Base-by-base conservation (phyloP, 768 basidiomycete species). In the Lactarius psammicola region DNA sequence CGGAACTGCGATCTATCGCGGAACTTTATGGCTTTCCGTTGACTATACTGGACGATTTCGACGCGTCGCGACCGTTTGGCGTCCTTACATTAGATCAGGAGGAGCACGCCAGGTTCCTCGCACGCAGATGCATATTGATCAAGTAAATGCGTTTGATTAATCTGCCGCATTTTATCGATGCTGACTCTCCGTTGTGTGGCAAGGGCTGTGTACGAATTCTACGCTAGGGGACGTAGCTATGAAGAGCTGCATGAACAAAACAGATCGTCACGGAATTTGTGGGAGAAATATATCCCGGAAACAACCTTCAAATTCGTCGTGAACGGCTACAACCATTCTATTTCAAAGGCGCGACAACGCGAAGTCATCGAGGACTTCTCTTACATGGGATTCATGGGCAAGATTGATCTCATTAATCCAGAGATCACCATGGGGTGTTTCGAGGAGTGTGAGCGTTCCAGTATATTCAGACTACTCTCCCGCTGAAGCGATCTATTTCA, bases 301-400 rank as follows among this genome's bases (percentile, higher is more conserved):
- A 88, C 87, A 1, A 88, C 91, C 0, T 97, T 95, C 81, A 88
- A 87, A 70, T 94, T 96, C 74, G 73, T 83, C 17, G 85, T 95
- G 9, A 83, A 86, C 2, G 87, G 85, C 0, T 89, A 87, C 71
- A 89, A 90, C 68, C 90, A 88, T 71, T 85, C 85, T 11, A 87
- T 94, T 17, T 84, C 88, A 17, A 85, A 87, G 70, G 74, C 76
- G 44, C 81, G 88, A 18, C 90, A 92, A 70, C 81, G 77, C 65
- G 78, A 83, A 17, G 79, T 91, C 51, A 85, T 96, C 53, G 88
- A 94, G 72, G 82, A 81, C 69, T 98, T 99, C 75, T 76, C 82
- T 2, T 97, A 93, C 73, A 94, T 98, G 90, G 86, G 78, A 23
- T 87, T 94, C 68, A 75, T 81, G 64, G 95, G 95, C 15, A 84